Evolutionary conservation across 306 rosid species (phyloP).

Genomic region (Prunus campanulata): DNA sequence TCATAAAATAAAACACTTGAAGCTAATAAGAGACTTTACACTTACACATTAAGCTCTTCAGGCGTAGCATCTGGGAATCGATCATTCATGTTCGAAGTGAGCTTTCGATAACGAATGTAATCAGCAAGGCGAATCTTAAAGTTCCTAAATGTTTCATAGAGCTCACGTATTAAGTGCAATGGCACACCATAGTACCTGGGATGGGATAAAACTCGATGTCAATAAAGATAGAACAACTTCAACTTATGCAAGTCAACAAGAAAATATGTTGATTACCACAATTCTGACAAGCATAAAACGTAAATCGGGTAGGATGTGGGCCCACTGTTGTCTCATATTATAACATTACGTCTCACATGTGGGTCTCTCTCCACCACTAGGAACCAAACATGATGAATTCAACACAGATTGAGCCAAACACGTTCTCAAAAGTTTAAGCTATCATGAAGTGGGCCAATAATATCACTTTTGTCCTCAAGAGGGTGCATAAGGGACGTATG

Average conservation of each 20-base stretch:
- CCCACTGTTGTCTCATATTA: background rate
- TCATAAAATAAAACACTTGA: constrained; percentile 6
- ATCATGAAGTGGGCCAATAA: background rate
- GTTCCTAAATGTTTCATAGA: constrained; percentile 97
- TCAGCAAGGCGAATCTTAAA: constrained; percentile 86
- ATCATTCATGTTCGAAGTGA: constrained; percentile 98
- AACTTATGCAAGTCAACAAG: background rate
- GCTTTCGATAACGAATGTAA: constrained; percentile 87
- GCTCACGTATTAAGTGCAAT: constrained; percentile 93
- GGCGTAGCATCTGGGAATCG: constrained; percentile 97
- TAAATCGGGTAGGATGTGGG: background rate
- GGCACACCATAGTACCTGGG: constrained; percentile 93
- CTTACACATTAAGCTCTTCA: constrained; percentile 93
- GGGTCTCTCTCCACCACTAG: background rate
- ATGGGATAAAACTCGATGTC: constrained; percentile 23
- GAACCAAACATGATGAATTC: background rate
- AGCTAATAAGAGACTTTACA: constrained; percentile 18
- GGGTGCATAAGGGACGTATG: background rate
- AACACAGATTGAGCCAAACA: background rate
- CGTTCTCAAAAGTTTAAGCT: background rate
- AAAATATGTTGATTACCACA: background rate
- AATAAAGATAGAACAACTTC: constrained; percentile 3
- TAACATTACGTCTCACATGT: background rate
- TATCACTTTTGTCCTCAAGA: background rate
- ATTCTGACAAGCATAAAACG: background rate